Evolutionary conservation across 352 stramenopile species (phyloP).

Genomic region (Globisporangium carolinianum): DNA sequence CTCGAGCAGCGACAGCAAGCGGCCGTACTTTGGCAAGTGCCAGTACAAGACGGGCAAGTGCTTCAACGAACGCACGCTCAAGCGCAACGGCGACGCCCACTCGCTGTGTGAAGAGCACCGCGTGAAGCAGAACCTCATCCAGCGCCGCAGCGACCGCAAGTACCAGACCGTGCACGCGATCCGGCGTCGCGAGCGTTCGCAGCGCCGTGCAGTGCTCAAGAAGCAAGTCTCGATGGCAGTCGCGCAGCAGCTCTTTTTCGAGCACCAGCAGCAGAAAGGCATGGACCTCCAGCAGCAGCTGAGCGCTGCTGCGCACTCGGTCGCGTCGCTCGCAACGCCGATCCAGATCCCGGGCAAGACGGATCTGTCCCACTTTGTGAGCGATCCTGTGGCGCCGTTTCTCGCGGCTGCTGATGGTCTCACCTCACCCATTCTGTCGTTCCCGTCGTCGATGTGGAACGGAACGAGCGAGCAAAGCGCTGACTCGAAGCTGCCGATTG

Average conservation of each 20-base stretch:
- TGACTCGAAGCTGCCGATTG: neutral
- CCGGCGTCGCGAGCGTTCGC: slow-evolving; percentile 68
- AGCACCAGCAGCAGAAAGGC: slow-evolving; percentile 75
- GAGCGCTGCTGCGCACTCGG: neutral
- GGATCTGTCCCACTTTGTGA: slow-evolving; percentile 10
- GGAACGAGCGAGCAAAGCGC: neutral
- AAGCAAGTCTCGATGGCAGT: slow-evolving; percentile 78
- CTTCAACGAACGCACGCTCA: slow-evolving; percentile 81
- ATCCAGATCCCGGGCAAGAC: slow-evolving; percentile 38
- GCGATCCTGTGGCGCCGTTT: slow-evolving; percentile 10
- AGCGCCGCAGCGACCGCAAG: slow-evolving; percentile 80
- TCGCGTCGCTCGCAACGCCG: slow-evolving; percentile 22
- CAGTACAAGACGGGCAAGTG: slow-evolving; percentile 88
- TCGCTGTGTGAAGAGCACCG: slow-evolving; percentile 82
- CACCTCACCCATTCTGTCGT: slow-evolving; percentile 25
- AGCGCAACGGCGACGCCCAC: slow-evolving; percentile 77
- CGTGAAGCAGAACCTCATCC: slow-evolving; percentile 80
- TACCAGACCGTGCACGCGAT: slow-evolving; percentile 82
- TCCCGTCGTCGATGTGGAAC: slow-evolving; percentile 11
- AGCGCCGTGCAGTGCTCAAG: slow-evolving; percentile 71
- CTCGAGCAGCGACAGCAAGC: slow-evolving; percentile 3
- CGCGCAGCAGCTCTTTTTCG: slow-evolving; percentile 71
- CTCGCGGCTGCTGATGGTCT: slow-evolving; percentile 18
- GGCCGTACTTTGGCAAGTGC: slow-evolving; percentile 69
- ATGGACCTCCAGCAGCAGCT: slow-evolving; percentile 33